Evolutionary conservation across 2,329 filamentous ascomycete species (phyloP), one percentile per base, ranked within the genome.

Genomic region (Zalaria obscura): DNA sequence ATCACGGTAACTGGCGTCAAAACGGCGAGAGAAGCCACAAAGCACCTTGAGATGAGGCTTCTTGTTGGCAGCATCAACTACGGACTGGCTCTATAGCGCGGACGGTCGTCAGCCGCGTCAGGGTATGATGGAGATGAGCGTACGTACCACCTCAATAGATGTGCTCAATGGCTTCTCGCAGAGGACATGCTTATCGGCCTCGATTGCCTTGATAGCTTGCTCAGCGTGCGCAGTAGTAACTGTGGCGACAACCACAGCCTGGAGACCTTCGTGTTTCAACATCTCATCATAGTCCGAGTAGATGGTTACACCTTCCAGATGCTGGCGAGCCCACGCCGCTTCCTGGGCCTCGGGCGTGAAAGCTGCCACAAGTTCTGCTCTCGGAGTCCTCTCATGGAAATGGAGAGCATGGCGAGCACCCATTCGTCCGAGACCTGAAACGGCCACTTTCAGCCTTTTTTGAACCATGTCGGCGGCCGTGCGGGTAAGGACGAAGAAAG

Each of bases 21-120:
- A 83, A 42, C 76, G 73, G 27, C 76, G 70, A 4, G 73, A 77
- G 64, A 79, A 79, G 5, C 75, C 76, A 50, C 74, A 78, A 65
- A 81, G 73, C 42, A 81, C 75, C 56, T 80, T 81, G 18, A 78
- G 66, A 40, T 77, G 55, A 1, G 76, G 75, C 40, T 70, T 68
- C 45, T 64, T 63, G 43, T 61, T 58, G 26, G 75, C 72, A 5
- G 72, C 72, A 38, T 72, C 67, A 45, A 80, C 64, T 34, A 82
- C 76, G 18, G 67, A 61, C 62, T 77, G 69, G 39, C 71, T 76
- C 73, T 78, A 46, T 34, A 18, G 18, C 18, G 27, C n/a, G 35
- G 36, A 4, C n/a, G 28, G 25, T 9, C 11, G 36, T 45, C 28
- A 45, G 43, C 35, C 29, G n/a, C 29, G 7, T 32, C 29, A 7